Base-by-base conservation (phyloP, 23 red algal genomes). In the Gracilariopsis chorda region DNA sequence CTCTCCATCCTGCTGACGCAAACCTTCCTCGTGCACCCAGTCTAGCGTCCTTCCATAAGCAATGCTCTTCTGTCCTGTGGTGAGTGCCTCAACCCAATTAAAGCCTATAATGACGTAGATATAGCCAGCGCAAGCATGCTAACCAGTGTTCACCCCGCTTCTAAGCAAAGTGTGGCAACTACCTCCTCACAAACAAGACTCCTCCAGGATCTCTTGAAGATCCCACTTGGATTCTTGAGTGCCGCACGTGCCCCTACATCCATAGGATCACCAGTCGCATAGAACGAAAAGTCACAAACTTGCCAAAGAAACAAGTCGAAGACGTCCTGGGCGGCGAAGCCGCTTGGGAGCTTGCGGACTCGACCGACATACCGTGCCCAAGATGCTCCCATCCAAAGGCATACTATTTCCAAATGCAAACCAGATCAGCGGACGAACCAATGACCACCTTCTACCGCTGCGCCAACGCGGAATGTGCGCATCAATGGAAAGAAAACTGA, bases 331-430 rank as follows among this genome's bases (percentile, higher is more conserved):
- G 95, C 67, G 95, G 95, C 36, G 88, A 93, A 17, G 87, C 59
- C 49, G 69, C 82, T 10, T 93, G 92, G 86, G 79, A 88, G 24
- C 73, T 77, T 34, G 90, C 90, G 1, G 85, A 93, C 39, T 65
- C 78, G 21, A 93, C 95, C 0, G 39, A 93, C 25, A 51, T 71
- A 24, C 23, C 63, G 5, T 97, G 95, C 67, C 89, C 88, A 51
- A 90, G 83, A 71, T 98, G 95, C 60, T 45, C 49, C 19, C 80
- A 88, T 29, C 35, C 23, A 60, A 88, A 57, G 25, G 90, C 91
- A 33, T 91, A 81, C 76, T 99, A 90, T 78, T 95, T 91, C 88
- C 93, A 99, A 49, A 92, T 99, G 91, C 97, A 99, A 69, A 99
- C 97, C 2, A 88, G 97, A 47, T 92, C 85, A 39, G 97, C 97